Percentiles rank a stretch among this genome's conserved stretches.
phyloP scores from a whole-genome alignment of 176 grass and related monocot species.

The Oryza australiensis region DNA sequence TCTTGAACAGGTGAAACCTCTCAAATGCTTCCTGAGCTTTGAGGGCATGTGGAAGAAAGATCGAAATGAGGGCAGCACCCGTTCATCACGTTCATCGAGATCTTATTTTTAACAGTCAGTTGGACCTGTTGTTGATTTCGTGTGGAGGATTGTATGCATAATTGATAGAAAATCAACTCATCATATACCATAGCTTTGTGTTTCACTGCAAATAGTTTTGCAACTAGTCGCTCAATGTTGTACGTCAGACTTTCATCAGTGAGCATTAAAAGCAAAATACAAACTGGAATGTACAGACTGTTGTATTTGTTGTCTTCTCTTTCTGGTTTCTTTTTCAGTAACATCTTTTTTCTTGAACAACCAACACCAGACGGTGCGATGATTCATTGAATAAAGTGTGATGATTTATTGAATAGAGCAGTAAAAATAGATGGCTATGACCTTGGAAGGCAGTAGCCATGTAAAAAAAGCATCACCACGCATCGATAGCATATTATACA shows the following conservation, averaged over 20 bases:
- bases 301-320: background rate
- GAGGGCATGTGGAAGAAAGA: constrained; percentile 85
- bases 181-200: background rate
- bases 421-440: too few species aligned
- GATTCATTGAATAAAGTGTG: too few species aligned
- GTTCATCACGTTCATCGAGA: constrained; percentile 58
- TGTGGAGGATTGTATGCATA: constrained; percentile 9
- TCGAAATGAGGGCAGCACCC: constrained; percentile 45
- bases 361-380: too few species aligned
- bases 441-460: too few species aligned
- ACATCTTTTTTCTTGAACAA: too few species aligned
- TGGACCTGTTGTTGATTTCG: constrained; percentile 22
- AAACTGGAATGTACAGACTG: constrained; percentile 21
- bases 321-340: background rate
- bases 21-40: constrained; percentile 69
- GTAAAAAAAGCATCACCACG: too few species aligned
- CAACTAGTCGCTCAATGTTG: constrained; percentile 5
- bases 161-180: constrained; percentile 36
- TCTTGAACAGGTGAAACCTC: constrained; percentile 51
- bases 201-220: constrained; percentile 21
- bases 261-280: background rate
- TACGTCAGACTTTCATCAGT: background rate
- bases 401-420: too few species aligned
- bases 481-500: too few species aligned
- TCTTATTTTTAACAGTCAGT: constrained; percentile 26